Conservation (phyloP, 139 green algal genomes). For the Mychonastes homosphaera region DNA sequence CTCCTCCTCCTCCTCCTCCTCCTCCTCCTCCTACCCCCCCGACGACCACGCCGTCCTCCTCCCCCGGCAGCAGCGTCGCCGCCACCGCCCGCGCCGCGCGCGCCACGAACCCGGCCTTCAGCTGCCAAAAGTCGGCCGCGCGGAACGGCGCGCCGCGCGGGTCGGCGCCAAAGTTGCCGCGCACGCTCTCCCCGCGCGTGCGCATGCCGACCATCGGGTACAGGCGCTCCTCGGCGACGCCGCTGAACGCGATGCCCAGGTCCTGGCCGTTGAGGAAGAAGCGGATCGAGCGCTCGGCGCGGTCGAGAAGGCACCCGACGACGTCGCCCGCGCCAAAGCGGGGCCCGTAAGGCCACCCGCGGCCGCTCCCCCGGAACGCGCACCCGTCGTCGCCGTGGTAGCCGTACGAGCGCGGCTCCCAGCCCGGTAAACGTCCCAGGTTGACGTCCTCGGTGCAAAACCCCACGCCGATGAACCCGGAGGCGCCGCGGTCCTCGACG, state of each 20-base stretch:
- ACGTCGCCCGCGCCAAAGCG: slow-evolving; percentile 5
- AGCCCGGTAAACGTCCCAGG: slow-evolving; percentile 63
- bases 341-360: slow-evolving; percentile 25
- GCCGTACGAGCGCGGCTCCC: slow-evolving; percentile 70
- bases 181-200: slow-evolving; percentile 50
- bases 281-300: too few relatives aligned
- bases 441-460: slow-evolving; percentile 50
- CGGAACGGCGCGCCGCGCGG: slow-evolving; percentile 23
- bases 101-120: slow-evolving; percentile 8
- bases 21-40: not conserved
- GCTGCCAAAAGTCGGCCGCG: slow-evolving; percentile 18
- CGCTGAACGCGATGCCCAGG: slow-evolving; percentile 59
- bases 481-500: slow-evolving; percentile 40
- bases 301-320: not conserved
- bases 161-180: slow-evolving; percentile 46
- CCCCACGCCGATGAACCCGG: slow-evolving; percentile 70
- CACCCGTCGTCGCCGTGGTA: slow-evolving; percentile 71
- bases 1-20: not conserved
- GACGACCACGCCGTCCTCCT: too few relatives aligned
- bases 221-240: slow-evolving; percentile 43
- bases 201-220: slow-evolving; percentile 68
- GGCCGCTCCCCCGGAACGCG: slow-evolving; percentile 45
- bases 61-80: slow-evolving; percentile 1
- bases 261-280: slow-evolving; percentile 34
- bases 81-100: not conserved